Evolutionary conservation across 2,329 filamentous ascomycete species (phyloP).

Genomic region (Cadophora malorum): DNA sequence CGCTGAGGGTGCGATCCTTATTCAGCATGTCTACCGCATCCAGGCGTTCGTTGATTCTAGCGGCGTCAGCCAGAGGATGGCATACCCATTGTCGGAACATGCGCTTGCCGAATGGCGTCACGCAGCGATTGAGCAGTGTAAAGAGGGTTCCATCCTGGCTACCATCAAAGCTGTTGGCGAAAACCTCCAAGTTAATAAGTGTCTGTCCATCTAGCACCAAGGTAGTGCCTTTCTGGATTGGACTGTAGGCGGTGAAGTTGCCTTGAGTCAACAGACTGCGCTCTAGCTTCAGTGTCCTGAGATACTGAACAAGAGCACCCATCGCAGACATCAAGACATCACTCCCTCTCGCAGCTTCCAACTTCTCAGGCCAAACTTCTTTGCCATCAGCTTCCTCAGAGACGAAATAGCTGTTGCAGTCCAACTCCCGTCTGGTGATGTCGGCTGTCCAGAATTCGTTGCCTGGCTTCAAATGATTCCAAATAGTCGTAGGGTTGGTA

Average conservation of each 20-base stretch:
- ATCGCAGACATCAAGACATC: constrained; percentile 89
- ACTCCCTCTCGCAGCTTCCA: constrained; percentile 76
- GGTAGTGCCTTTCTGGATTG: constrained; percentile 86
- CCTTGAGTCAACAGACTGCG: constrained; percentile 84
- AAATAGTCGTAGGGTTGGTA: constrained; percentile 88
- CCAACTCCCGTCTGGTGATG: constrained; percentile 79
- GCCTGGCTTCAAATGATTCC: constrained; percentile 88
- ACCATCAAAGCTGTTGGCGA: constrained; percentile 90
- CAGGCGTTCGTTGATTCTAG: constrained; percentile 89
- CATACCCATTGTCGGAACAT: constrained; percentile 97
- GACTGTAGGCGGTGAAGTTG: constrained; percentile 91
- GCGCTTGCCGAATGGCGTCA: constrained; percentile 96
- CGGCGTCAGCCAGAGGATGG: constrained; percentile 86
- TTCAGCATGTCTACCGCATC: constrained; percentile 95
- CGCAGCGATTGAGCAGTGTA: constrained; percentile 87
- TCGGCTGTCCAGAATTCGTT: constrained; percentile 94
- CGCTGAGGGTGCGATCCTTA: constrained; percentile 77
- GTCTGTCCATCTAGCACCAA: constrained; percentile 95
- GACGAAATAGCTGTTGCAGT: constrained; percentile 79
- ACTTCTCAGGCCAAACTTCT: constrained; percentile 75
- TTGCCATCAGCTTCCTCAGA: constrained; percentile 57
- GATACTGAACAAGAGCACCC: constrained; percentile 86
- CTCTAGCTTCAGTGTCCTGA: constrained; percentile 87
- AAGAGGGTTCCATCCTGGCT: constrained; percentile 87
- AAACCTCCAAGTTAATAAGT: constrained; percentile 96